Percentiles rank a stretch among this genome's conserved stretches.
These are phyloP conservation scores for Heliosperma pusillum DNA, from an alignment of 148 eudicot genomes.

Conservation along the genomic window DNA sequence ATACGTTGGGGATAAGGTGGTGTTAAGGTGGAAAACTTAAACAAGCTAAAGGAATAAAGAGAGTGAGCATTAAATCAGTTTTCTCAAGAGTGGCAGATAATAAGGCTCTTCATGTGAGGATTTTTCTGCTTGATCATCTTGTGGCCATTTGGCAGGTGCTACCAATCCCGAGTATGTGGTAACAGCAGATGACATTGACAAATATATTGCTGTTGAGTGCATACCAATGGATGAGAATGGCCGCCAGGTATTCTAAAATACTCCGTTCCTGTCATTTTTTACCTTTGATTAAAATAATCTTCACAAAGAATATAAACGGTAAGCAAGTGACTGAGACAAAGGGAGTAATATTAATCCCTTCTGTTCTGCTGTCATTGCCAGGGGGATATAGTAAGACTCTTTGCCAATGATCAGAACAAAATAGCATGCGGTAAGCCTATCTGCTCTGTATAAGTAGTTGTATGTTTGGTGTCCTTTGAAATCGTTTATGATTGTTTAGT, in stretches of 20 bases:
- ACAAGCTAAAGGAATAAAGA: background rate
- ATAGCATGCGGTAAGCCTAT: slow-evolving; percentile 75
- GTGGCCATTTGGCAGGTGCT: slow-evolving; percentile 58
- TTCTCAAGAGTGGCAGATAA: slow-evolving; percentile 1
- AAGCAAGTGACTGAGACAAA: no score
- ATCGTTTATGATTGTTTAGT: background rate
- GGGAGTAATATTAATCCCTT: no score
- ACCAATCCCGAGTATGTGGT: slow-evolving; percentile 96
- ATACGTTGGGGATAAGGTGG: background rate
- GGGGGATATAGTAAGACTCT: slow-evolving; percentile 77
- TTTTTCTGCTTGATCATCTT: slow-evolving; percentile 17
- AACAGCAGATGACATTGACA: slow-evolving; percentile 97
- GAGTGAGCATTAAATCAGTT: background rate
- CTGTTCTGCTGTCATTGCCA: slow-evolving; percentile 27
- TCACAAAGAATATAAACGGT: no score
- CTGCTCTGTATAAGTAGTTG: slow-evolving; percentile 6
- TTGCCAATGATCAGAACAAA: slow-evolving; percentile 82
- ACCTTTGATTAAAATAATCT: no score
- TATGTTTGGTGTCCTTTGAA: background rate
- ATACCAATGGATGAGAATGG: slow-evolving; percentile 97
- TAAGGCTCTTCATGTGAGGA: slow-evolving; percentile 11
- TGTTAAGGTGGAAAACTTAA: background rate
- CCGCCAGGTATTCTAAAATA: slow-evolving; percentile 55
- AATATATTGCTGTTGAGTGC: slow-evolving; percentile 92
- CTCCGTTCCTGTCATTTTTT: no score